Evolutionary conservation across 2,329 filamentous ascomycete species (phyloP).

Genomic region (Fusarium sp.): DNA sequence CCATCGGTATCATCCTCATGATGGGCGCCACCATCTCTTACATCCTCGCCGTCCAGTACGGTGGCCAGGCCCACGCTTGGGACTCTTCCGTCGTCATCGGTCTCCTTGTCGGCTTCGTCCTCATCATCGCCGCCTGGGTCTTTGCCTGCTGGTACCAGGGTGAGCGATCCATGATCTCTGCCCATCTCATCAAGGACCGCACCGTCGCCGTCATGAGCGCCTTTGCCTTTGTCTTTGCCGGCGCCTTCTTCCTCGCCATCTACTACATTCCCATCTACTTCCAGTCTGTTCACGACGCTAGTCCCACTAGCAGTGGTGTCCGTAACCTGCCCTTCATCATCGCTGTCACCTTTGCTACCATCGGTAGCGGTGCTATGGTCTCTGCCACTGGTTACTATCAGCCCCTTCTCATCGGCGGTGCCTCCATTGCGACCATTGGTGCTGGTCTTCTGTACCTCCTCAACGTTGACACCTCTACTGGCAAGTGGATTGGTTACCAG

Average conservation of each 20-base stretch:
- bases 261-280: constrained; percentile 60
- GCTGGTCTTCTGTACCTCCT: constrained; percentile 55
- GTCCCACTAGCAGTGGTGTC: constrained; percentile 53
- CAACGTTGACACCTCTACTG: constrained; percentile 49
- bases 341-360: constrained; percentile 53
- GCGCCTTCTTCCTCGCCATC: constrained; percentile 55
- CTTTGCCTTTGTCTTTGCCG: constrained; percentile 54
- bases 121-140: constrained; percentile 48
- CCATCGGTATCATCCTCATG: constrained; percentile 54
- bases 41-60: constrained; percentile 59
- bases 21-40: constrained; percentile 55
- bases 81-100: constrained; percentile 52
- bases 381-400: constrained; percentile 53
- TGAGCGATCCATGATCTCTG: constrained; percentile 56
- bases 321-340: constrained; percentile 57
- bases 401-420: constrained; percentile 56
- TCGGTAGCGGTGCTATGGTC: constrained; percentile 51
- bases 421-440: constrained; percentile 53
- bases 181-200: constrained; percentile 51
- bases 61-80: constrained; percentile 56
- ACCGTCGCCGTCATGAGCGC: constrained; percentile 50
- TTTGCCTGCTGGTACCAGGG: constrained; percentile 53
- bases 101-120: constrained; percentile 52
- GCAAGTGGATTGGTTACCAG: constrained; percentile 62
- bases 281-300: constrained; percentile 52